Evolutionary conservation across 2,329 filamentous ascomycete species (phyloP), one percentile per base, ranked within the genome.

Genomic region (Fusarium phyllophilum): DNA sequence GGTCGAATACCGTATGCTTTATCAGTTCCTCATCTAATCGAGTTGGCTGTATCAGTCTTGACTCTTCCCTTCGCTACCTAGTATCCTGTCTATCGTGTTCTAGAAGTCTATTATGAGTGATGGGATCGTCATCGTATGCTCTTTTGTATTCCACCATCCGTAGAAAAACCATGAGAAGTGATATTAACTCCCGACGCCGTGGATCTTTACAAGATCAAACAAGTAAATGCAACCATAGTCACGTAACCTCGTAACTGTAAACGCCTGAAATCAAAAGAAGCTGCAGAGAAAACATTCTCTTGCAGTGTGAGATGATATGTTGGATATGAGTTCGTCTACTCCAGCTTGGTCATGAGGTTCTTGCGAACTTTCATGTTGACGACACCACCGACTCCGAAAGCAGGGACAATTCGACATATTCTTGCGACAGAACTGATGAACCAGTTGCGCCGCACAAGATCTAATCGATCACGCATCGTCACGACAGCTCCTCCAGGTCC

Each of bases 321-420:
- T 46, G 48, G 29, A 39, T 18, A 3, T 12, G 45, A 44, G 17
- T n/a, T 22, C 36, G 20, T 64, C 75, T 67, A 83, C 60, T 82
- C 87, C 66, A 94, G 79, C 76, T 81, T 87, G 75, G 84, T 85
- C 92, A 97, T 95, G 76, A 96, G 80, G 60, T 80, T 85, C 78
- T 84, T 86, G 76, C 95, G 87, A 49, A 96, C 86, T 78, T 93
- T 91, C 67, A 87, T 88, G 83, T 97, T 97, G 17, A 96, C 92
- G 17, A 97, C 94, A 1, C 95, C 95, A 2, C 95, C 95, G 18
- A 97, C 87, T 5, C 95, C 95, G 85, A 96, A 97, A 1, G 95
- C 95, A 24, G 95, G 95, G 6, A 97, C 88, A 76, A 97, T 97
- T 78, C 95, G 89, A 69, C 93, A 93, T 82, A 97, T 92, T 61